Evolutionary conservation across 2,329 filamentous ascomycete genomes (phyloP), one percentile per base, ranked within the genome.

Genomic region (Calonectria fujianensis): DNA sequence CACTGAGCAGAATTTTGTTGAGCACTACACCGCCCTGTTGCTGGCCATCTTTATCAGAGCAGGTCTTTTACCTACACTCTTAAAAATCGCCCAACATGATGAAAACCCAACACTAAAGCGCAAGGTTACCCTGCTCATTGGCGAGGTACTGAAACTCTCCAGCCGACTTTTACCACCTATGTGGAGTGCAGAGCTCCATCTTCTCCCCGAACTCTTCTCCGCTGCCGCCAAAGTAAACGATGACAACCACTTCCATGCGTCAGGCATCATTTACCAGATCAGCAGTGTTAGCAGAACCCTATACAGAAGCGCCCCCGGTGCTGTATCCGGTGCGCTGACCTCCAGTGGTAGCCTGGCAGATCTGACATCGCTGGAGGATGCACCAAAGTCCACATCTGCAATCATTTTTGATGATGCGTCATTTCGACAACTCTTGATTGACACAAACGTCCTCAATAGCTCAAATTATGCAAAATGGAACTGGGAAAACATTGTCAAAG

Each of bases 401-500:
- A 78, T 89, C 3, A 82, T 86, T 3, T 90, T 89, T 59, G 89
- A 93, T 75, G 92, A 93, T 79, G 89, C 90, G 13, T 91, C 91
- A 0, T 93, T 93, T 79, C 89, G 92, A 27, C 91, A 93, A 80
- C 85, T 93, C 3, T 82, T 93, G 35, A 87, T 96, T 24, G 94
- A 98, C 75, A 97, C 95, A 5, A 93, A 95, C 70, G 95, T 99
- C 2, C 88, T 98, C 59, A 95, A 94, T 76, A 97, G 95, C 74
- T 95, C 95, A 75, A 98, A 98, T 79, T 98, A 94, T 81, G 89
- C 92, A 50, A 99, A 99, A 84, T 99, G 97, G 97, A 96, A 98
- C 82, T 99, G 97, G 97, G 95, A 98, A 75, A 88, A 98, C 48
- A 96, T 99, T 52, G 90, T 96, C 73, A 94, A 93, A 80, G 93